Conservation (phyloP, 768 basidiomycete genomes). For the Leucosporidium creatinivorum region DNA sequence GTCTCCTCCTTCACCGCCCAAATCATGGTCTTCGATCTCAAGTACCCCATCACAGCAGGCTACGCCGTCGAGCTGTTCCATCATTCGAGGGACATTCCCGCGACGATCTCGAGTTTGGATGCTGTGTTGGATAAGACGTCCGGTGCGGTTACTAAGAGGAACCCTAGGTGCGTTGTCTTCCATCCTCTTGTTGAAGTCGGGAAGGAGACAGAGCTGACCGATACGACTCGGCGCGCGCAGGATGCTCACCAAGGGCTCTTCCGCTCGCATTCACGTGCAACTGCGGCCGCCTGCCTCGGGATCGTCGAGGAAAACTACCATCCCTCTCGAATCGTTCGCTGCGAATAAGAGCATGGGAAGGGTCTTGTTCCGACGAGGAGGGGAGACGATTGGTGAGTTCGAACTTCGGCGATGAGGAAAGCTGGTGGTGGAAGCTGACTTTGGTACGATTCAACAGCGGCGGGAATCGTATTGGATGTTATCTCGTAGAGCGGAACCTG, state of each 20-base stretch:
- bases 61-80: conserved; percentile 88
- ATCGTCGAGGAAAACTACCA: conserved; percentile 50
- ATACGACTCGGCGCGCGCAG: conserved; percentile 43
- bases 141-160: conserved; percentile 64
- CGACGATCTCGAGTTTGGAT: conserved; percentile 72
- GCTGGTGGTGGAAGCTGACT: background rate
- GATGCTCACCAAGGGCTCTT: conserved; percentile 72
- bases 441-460: background rate
- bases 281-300: conserved; percentile 49
- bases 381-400: conserved; percentile 68
- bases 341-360: conserved; percentile 95
- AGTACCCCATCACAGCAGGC: conserved; percentile 79
- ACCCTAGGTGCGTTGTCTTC: conserved; percentile 60
- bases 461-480: background rate
- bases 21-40: conserved; percentile 87
- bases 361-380: conserved; percentile 73
- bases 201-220: too few species aligned
- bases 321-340: conserved; percentile 79
- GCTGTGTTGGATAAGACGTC: conserved; percentile 68
- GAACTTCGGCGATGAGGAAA: background rate
- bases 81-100: conserved; percentile 86
- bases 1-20: conserved; percentile 71
- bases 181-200: background rate
- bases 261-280: conserved; percentile 78
- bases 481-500: background rate